phyloP scores from a whole-genome alignment of 495 filamentous ascomycete species.

The Cercophora newfieldiana region DNA sequence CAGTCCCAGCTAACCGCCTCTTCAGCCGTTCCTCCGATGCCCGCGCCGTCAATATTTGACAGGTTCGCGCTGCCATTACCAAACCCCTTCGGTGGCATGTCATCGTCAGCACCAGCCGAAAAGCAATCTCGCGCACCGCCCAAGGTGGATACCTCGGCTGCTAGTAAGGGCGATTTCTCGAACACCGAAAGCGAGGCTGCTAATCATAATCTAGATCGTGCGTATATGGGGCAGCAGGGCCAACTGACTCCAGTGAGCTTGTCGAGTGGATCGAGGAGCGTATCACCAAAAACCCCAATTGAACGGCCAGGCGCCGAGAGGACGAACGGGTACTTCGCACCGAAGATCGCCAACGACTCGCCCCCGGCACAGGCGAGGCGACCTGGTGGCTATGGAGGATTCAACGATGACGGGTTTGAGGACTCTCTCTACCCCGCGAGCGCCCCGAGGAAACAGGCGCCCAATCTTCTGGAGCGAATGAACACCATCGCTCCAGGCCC shows the following conservation, averaged over 20 bases:
- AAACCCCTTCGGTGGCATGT: conserved; percentile 25
- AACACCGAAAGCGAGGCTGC: conserved; percentile 19
- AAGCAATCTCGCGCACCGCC: conserved; percentile 44
- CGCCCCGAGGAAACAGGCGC: conserved; percentile 47
- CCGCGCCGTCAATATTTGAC: conserved; percentile 40
- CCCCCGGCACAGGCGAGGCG: conserved; percentile 31
- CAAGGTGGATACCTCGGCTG: conserved; percentile 55
- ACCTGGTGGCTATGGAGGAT: conserved; percentile 43
- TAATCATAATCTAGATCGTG: conserved; percentile 55
- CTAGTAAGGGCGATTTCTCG: conserved; percentile 49
- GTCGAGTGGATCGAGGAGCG: conserved; percentile 55
- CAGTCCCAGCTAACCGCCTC: conserved; percentile 17
- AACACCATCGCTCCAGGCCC: conserved; percentile 67
- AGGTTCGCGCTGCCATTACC: conserved; percentile 31
- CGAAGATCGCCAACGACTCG: conserved; percentile 38
- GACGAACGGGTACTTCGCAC: conserved; percentile 42
- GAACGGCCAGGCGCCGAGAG: conserved; percentile 38
- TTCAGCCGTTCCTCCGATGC: conserved; percentile 31
- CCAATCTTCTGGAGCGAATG: conserved; percentile 58
- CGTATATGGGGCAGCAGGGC: conserved; percentile 54
- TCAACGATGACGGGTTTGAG: conserved; percentile 55
- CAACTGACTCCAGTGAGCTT: conserved; percentile 63
- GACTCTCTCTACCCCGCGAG: conserved; percentile 32
- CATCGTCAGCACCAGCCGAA: conserved; percentile 19
- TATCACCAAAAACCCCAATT: conserved; percentile 56